Evolutionary conservation across 768 basidiomycete species (phyloP), one percentile per base, ranked within the genome.

Genomic region (Amanita muscaria): DNA sequence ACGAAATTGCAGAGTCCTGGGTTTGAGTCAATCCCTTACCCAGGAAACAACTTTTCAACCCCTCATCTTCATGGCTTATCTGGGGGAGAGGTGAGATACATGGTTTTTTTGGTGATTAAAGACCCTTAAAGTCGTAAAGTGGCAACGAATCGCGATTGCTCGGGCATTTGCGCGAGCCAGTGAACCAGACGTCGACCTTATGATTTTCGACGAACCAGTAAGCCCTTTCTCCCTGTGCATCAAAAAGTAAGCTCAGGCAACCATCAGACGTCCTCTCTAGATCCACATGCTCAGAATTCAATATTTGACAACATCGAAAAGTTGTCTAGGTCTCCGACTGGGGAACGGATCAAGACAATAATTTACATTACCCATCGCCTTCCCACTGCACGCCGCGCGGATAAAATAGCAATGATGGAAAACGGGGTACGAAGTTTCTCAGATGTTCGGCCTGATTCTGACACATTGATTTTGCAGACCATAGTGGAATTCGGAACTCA

Each of bases 331-430:
- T 67, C 72, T 16, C 68, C 77, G 25, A 66, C 68, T 37, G 83
- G 79, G 23, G 68, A 73, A 56, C 67, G 68, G 54, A 69, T 64
- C 15, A 87, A 87, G 64, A 84, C 82, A 3, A 78, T 87, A 51
- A 74, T 90, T 27, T 88, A 83, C 63, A 85, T 89, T 55, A 89
- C 88, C 5, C 88, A 90, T 64, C 76, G 84, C 49, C 73, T 90
- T 47, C 79, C 83, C 19, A 84, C 82, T 35, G 86, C 87, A 15
- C 80, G 85, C 3, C 77, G 83, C 33, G 88, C 88, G 50, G 85
- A 90, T 65, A 88, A 87, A 63, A 76, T 88, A 51, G 86, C 83
- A 33, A 83, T 88, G 79, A 86, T 88, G 83, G 81, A 88, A 53
- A 72, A 74, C 54, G 86, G 86, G 61, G 74, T 76, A 61, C 53